Evolutionary conservation across 106 monocot species (phyloP).

Genomic region (Iris macrosiphon): DNA sequence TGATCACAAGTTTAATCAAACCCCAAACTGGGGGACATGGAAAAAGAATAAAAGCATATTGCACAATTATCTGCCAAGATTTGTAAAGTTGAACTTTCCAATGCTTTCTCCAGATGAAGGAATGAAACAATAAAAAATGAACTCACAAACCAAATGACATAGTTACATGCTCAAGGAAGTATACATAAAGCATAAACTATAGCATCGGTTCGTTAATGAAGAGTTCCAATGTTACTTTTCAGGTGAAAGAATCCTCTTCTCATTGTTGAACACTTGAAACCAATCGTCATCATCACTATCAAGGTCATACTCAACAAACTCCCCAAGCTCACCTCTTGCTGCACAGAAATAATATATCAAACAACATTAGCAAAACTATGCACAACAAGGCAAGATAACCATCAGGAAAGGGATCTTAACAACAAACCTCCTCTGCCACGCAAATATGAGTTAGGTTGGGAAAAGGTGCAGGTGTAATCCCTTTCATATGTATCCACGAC

Average conservation of each 20-base stretch:
- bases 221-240: slow-evolving; percentile 56
- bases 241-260: slow-evolving; percentile 62
- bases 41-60: no score
- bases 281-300: slow-evolving; percentile 97
- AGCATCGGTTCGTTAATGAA: no score
- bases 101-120: no score
- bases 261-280: slow-evolving; percentile 82
- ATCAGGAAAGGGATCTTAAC: neutral
- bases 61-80: neutral
- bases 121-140: no score
- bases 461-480: slow-evolving; percentile 81
- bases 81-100: neutral
- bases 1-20: no score
- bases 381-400: neutral
- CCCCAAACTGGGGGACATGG: no score
- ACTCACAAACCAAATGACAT: no score
- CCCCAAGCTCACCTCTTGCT: slow-evolving; percentile 93
- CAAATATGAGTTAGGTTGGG: slow-evolving; percentile 77
- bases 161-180: no score
- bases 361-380: neutral
- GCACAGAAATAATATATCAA: slow-evolving; percentile 15
- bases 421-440: slow-evolving; percentile 94
- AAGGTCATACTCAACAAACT: slow-evolving; percentile 96
- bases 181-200: no score
- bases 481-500: slow-evolving; percentile 91